phyloP scores from a whole-genome alignment of 345 rosid species.

The Iberis pinnata region DNA sequence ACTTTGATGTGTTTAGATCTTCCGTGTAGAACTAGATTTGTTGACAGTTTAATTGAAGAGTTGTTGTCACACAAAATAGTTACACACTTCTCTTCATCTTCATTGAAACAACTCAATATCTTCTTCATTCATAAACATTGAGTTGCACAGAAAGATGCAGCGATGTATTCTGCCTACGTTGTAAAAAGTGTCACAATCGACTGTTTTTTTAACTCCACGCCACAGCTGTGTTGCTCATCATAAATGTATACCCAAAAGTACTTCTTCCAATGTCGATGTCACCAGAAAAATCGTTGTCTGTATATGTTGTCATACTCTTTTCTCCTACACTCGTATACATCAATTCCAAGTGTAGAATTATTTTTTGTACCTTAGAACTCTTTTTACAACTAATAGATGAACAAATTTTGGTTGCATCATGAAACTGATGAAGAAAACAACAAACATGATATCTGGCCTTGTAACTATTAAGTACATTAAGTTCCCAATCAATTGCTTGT shows the following conservation, averaged over 20 bases:
- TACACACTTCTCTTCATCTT: neutral
- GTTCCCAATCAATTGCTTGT: neutral
- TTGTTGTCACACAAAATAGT: neutral
- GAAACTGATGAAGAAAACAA: neutral
- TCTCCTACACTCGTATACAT: neutral
- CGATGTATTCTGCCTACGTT: neutral
- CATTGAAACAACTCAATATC: rapidly evolving
- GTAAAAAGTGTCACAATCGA: neutral
- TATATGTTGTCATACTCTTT: neutral
- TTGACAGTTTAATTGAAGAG: neutral
- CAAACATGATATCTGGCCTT: neutral
- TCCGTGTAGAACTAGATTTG: neutral
- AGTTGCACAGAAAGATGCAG: neutral
- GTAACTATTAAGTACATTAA: neutral
- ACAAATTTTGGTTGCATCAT: neutral
- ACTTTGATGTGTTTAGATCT: neutral
- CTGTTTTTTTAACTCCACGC: neutral
- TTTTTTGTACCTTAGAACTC: neutral
- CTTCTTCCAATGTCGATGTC: neutral
- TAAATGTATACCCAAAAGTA: neutral
- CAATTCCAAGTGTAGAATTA: neutral
- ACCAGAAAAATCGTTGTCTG: neutral
- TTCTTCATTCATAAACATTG: neutral
- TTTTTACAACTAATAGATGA: neutral
- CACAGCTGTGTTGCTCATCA: neutral